Percentiles rank a stretch among this genome's conserved stretches.
Evolutionary conservation across 2,329 filamentous ascomycete species (phyloP).

Genomic region (Emergomyces africanus): DNA sequence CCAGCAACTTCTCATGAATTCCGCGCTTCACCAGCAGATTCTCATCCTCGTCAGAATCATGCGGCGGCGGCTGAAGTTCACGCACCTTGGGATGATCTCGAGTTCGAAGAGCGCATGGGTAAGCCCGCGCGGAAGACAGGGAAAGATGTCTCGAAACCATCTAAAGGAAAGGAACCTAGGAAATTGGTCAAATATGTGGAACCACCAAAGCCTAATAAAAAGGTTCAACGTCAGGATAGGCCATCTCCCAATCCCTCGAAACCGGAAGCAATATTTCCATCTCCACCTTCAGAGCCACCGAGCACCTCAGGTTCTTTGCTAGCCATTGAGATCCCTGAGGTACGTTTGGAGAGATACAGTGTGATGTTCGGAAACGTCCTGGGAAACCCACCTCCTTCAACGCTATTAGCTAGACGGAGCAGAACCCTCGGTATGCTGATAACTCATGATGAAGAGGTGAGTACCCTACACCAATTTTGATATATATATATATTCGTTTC

Average conservation of each 20-base stretch:
- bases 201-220: constrained; percentile 3
- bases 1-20: constrained; percentile 2
- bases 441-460: constrained; percentile 36
- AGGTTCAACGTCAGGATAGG: not conserved
- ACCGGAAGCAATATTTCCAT: not conserved
- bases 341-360: constrained; percentile 79
- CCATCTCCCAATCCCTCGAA: not conserved
- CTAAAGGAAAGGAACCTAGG: not conserved
- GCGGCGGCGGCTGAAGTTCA: not conserved
- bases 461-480: constrained; percentile 5
- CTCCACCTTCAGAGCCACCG: constrained; percentile 2
- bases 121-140: not conserved
- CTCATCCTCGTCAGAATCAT: not conserved
- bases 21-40: not conserved
- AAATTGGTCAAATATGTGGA: constrained; percentile 2
- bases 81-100: not conserved
- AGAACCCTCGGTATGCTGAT: constrained; percentile 38
- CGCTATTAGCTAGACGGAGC: constrained; percentile 23
- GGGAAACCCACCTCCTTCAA: constrained; percentile 28
- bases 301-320: constrained; percentile 36
- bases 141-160: not conserved
- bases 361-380: constrained; percentile 81
- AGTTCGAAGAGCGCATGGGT: not conserved
- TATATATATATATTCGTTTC: not conserved
- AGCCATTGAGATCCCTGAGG: constrained; percentile 65